phyloP scores from a whole-genome alignment of 2,329 filamentous ascomycete species.

The Xylariales sp. region DNA sequence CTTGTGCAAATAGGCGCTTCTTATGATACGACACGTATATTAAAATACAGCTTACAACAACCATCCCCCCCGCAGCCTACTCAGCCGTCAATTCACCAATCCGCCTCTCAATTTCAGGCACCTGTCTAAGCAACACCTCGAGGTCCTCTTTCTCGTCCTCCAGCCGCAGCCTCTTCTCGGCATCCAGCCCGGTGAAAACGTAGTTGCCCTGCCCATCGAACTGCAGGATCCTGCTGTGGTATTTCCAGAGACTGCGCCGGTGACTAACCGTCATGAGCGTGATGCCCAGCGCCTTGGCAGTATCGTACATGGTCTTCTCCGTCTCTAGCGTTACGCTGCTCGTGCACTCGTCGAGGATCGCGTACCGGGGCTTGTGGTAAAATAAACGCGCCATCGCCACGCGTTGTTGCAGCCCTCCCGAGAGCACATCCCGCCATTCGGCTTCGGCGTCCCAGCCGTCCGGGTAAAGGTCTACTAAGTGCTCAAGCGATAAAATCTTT shows the following conservation, averaged over 20 bases:
- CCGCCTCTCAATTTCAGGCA: slow-evolving; percentile 88
- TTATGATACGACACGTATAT: not conserved
- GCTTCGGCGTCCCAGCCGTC: slow-evolving; percentile 92
- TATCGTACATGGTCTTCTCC: slow-evolving; percentile 96
- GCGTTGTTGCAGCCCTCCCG: slow-evolving; percentile 91
- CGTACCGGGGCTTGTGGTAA: slow-evolving; percentile 92
- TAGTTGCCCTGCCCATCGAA: slow-evolving; percentile 95
- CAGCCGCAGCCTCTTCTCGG: slow-evolving; percentile 82
- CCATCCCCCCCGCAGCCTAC: slow-evolving; percentile 4
- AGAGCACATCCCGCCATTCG: slow-evolving; percentile 95
- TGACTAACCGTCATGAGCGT: slow-evolving; percentile 98
- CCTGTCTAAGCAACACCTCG: slow-evolving; percentile 83
- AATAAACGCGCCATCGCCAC: slow-evolving; percentile 96
- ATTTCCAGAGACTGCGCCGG: slow-evolving; percentile 92
- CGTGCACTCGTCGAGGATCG: slow-evolving; percentile 97
- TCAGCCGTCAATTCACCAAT: slow-evolving; percentile 78
- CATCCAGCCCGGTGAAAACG: slow-evolving; percentile 90
- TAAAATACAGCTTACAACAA: slow-evolving; percentile 12
- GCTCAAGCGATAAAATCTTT: slow-evolving; percentile 81
- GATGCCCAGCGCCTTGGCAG: slow-evolving; percentile 89
- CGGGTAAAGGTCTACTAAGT: slow-evolving; percentile 80
- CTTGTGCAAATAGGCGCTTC: not conserved
- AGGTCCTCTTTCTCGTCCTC: slow-evolving; percentile 98
- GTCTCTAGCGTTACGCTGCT: slow-evolving; percentile 94
- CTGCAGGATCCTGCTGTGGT: slow-evolving; percentile 93